phyloP scores from a whole-genome alignment of 139 green algal species.

The Zygnema circumcarinatum region DNA sequence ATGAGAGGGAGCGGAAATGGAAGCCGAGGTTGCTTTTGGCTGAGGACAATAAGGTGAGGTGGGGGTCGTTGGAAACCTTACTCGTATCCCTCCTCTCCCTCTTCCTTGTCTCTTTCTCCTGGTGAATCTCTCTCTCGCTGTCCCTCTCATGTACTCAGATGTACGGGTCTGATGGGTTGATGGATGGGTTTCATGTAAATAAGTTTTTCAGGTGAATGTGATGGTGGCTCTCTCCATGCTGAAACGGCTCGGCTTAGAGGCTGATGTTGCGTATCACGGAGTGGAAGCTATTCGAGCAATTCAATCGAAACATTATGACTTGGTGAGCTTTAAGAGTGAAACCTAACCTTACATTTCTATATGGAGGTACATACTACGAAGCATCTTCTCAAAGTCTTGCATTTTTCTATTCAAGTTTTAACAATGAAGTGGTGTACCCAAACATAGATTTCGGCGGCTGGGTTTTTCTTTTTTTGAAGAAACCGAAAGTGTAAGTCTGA shows the following conservation, averaged over 20 bases:
- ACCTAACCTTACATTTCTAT: not conserved
- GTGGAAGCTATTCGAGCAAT: slow-evolving; percentile 46
- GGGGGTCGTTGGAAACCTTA: not conserved
- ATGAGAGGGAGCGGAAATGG: not conserved
- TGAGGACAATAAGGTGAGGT: slow-evolving; percentile 27
- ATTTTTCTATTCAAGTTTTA: too few relatives aligned
- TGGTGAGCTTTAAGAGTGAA: slow-evolving; percentile 24
- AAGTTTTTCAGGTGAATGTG: slow-evolving; percentile 47
- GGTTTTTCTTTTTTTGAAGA: too few relatives aligned
- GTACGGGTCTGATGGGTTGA: too few relatives aligned
- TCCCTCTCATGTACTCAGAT: too few relatives aligned
- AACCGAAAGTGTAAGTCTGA: too few relatives aligned
- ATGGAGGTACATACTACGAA: too few relatives aligned
- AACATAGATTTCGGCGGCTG: too few relatives aligned
- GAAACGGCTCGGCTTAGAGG: slow-evolving; percentile 41
- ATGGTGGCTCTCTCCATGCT: slow-evolving; percentile 58
- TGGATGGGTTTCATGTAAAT: too few relatives aligned
- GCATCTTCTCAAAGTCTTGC: too few relatives aligned
- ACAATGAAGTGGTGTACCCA: too few relatives aligned
- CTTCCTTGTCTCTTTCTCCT: too few relatives aligned
- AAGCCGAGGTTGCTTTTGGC: not conserved
- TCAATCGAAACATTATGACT: slow-evolving; percentile 19
- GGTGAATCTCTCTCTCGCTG: too few relatives aligned
- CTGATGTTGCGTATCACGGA: slow-evolving; percentile 40
- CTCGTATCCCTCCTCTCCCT: not conserved